Conservation (phyloP, 495 filamentous ascomycete species). For the Letharia lupina region DNA sequence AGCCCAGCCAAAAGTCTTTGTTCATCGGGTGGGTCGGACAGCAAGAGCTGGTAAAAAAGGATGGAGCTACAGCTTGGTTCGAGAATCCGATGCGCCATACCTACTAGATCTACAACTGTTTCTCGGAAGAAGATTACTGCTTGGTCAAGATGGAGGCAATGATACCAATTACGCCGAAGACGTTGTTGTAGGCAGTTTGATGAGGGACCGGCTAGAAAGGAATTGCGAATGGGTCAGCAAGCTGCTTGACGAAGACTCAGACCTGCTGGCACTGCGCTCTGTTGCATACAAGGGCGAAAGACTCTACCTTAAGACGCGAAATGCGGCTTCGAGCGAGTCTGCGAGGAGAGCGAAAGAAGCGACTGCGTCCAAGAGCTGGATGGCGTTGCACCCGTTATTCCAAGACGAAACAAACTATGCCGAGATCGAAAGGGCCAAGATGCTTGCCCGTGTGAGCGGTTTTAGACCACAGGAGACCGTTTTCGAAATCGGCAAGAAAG, state of each 20-base stretch:
- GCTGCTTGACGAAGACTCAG: constrained; percentile 61
- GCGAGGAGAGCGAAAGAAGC: constrained; percentile 76
- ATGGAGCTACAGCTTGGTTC: constrained; percentile 89
- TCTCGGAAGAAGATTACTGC: constrained; percentile 66
- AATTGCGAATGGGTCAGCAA: constrained; percentile 72
- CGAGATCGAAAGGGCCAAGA: constrained; percentile 66
- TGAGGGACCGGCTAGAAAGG: constrained; percentile 60
- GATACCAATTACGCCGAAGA: constrained; percentile 65
- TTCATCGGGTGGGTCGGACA: constrained; percentile 92
- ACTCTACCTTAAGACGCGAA: constrained; percentile 80
- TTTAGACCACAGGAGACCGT: constrained; percentile 89
- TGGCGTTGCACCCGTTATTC: constrained; percentile 67
- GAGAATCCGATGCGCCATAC: constrained; percentile 79
- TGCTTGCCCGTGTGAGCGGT: constrained; percentile 75
- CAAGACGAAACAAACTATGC: constrained; percentile 51
- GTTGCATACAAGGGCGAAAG: constrained; percentile 87
- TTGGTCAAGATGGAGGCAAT: constrained; percentile 49
- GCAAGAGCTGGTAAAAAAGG: constrained; percentile 84
- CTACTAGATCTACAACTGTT: constrained; percentile 94
- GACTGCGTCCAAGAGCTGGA: constrained; percentile 57
- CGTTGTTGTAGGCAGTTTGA: constrained; percentile 65
- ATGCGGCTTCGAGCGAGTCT: constrained; percentile 78
- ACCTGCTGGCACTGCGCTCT: constrained; percentile 57
- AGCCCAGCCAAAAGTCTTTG: constrained; percentile 89
- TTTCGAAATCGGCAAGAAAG: constrained; percentile 77